Base-by-base conservation (phyloP, 768 basidiomycete species). In the Phaeotremella fagi region DNA sequence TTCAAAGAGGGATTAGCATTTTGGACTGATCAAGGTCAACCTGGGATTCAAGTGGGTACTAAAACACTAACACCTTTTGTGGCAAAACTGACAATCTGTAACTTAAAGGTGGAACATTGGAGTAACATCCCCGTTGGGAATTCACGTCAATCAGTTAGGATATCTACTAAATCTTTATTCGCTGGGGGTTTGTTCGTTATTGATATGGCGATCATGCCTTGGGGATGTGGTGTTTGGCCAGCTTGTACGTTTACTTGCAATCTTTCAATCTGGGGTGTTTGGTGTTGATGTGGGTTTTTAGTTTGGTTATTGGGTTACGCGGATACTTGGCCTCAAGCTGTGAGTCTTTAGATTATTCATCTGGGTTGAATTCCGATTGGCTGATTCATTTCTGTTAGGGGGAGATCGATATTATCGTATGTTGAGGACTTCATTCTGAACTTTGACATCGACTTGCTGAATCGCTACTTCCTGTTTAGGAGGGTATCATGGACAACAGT, bases 161-260 rank as follows among this genome's bases (percentile, higher is more conserved):
- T 74, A 28, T 54, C 61, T 3, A 64, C 60, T 11, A 65, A 64
- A 31, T 61, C 59, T 9, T 35, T 74, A 3, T 74, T 61, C 55
- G 50, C 65, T 24, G 68, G 68, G 9, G 72, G 72, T 1, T 48
- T 74, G 20, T 69, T 72, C 61, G 55, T 74, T 26, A 61, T 72
- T 27, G 72, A 74, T 59, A 45, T 74, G 50, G 45, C 49, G 47
- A 38, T 69, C 28, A 64, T 70, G 67, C 72, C 72, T 0, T 74
- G 67, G 65, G 71, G 72, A 27, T 72, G 72, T 59, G 72, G 68
- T 14, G 67, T 74, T 1, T 74, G 72, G 72, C 70, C 72, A n/a
- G 66, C 69, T 36, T 66, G 72, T 72, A 52, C 66, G 70, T 56
- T 11, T 33, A 33, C n/a, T 33, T 33, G 31, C 31, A 16, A 33